Evolutionary conservation across 306 rosid species (phyloP).

Genomic region (Prunus padus): DNA sequence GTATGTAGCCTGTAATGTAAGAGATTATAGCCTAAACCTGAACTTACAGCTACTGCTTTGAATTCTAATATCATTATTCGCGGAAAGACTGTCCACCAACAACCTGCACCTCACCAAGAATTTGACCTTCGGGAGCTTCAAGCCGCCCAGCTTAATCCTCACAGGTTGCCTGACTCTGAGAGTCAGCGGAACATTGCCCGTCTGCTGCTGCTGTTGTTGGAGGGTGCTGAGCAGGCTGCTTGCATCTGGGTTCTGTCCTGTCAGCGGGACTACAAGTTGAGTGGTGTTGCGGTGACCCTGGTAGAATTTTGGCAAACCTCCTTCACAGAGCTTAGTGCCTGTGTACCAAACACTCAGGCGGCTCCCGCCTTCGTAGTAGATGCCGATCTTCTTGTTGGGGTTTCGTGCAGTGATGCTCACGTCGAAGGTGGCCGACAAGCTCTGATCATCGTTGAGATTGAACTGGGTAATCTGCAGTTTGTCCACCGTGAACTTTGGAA

Average conservation of each 20-base stretch:
- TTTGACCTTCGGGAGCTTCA: conserved; percentile 70
- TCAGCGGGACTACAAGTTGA: conserved; percentile 42
- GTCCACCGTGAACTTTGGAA: conserved; percentile 66
- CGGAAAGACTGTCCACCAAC: conserved; percentile 44
- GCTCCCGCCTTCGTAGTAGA: conserved; percentile 82
- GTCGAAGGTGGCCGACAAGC: conserved; percentile 46
- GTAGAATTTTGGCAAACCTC: conserved; percentile 77
- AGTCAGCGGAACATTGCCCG: conserved; percentile 55
- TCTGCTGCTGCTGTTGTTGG: conserved; percentile 36
- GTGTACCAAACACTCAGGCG: conserved; percentile 60
- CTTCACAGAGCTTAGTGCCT: conserved; percentile 53
- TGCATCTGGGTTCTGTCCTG: conserved; percentile 57
- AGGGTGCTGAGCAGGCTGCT: conserved; percentile 15
- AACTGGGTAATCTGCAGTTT: conserved; percentile 42
- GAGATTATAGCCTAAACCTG: conserved; percentile 53
- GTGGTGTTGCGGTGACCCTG: conserved; percentile 84
- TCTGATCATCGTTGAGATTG: conserved; percentile 23
- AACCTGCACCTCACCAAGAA: conserved; percentile 65
- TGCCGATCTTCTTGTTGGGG: conserved; percentile 86
- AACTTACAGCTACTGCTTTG: conserved; percentile 64
- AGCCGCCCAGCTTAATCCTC: conserved; percentile 66
- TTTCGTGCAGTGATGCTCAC: conserved; percentile 64
- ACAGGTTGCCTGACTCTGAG: conserved; percentile 70
- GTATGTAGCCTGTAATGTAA: background rate
- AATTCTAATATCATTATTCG: conserved; percentile 43